Percentiles rank a stretch among this genome's conserved stretches.
phyloP scores from a whole-genome alignment of 495 filamentous ascomycete genomes.

The Penicillium lividum region DNA sequence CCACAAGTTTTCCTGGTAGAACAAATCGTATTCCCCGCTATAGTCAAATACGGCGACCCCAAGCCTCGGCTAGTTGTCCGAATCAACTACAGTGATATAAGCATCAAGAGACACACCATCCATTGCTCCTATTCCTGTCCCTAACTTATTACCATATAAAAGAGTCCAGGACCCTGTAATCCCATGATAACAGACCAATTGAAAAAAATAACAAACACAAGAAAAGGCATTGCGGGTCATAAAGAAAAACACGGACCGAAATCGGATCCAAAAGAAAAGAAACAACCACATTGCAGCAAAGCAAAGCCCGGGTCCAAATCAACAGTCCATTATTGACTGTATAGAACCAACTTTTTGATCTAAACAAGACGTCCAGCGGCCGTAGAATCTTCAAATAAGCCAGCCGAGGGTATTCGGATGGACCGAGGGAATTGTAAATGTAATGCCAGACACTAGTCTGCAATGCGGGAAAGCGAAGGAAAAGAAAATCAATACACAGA shows the following conservation, averaged over 20 bases:
- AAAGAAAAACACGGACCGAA: constrained; percentile 20
- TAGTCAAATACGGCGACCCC: background rate
- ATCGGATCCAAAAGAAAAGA: constrained; percentile 1
- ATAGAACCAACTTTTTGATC: background rate
- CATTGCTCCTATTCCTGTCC: constrained; percentile 16
- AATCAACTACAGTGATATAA: constrained; percentile 4
- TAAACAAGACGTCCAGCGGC: background rate
- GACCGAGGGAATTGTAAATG: background rate
- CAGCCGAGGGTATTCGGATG: background rate
- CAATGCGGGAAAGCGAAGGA: background rate
- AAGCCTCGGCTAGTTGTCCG: constrained; percentile 22
- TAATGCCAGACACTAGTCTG: background rate
- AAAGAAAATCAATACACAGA: constrained; percentile 1
- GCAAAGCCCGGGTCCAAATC: background rate
- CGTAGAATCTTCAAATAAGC: background rate
- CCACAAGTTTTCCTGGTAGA: background rate
- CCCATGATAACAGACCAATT: constrained; percentile 14
- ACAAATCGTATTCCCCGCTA: background rate
- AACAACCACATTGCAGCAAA: background rate
- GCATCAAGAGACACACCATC: constrained; percentile 2
- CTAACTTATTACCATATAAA: constrained; percentile 24
- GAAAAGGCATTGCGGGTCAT: constrained; percentile 31
- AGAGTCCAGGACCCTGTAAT: constrained; percentile 23
- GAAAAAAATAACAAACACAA: constrained; percentile 17
- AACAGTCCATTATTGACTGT: background rate